These are phyloP conservation scores for Nitzschia sp. DNA, from an alignment of 108 stramenopile genomes.

Conservation along the genomic window DNA sequence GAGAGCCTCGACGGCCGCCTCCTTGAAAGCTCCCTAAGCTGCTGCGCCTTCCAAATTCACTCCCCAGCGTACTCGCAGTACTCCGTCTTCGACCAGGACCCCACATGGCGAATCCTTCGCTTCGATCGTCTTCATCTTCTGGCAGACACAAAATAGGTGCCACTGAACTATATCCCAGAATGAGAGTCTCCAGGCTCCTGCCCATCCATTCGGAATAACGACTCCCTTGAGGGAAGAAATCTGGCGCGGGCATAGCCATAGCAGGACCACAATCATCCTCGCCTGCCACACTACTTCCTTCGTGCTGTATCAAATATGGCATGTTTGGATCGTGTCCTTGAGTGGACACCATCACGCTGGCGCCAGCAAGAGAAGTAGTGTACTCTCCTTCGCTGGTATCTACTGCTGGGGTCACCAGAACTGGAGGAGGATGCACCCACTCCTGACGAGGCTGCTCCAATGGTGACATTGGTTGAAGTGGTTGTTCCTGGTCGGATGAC, in stretches of 20 bases:
- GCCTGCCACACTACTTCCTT: neutral
- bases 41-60: constrained; percentile 18
- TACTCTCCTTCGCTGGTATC: neutral
- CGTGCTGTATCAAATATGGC: constrained; percentile 7
- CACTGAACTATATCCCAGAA: constrained; percentile 37
- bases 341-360: neutral
- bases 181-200: constrained; percentile 49
- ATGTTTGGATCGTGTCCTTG: neutral
- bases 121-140: constrained; percentile 26
- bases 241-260: constrained; percentile 2
- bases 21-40: constrained; percentile 26
- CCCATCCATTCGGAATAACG: constrained; percentile 55
- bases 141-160: constrained; percentile 33
- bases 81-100: constrained; percentile 14
- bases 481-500: neutral
- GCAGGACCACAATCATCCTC: constrained; percentile 5
- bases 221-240: constrained; percentile 31
- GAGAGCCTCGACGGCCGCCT: constrained; percentile 25
- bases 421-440: neutral
- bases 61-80: constrained; percentile 31
- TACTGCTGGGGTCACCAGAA: neutral
- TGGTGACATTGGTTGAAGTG: neutral
- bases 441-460: neutral
- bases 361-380: neutral
- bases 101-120: constrained; percentile 1